Conservation (phyloP, 441 rosid genomes). For the Aquilaria agallochum region DNA sequence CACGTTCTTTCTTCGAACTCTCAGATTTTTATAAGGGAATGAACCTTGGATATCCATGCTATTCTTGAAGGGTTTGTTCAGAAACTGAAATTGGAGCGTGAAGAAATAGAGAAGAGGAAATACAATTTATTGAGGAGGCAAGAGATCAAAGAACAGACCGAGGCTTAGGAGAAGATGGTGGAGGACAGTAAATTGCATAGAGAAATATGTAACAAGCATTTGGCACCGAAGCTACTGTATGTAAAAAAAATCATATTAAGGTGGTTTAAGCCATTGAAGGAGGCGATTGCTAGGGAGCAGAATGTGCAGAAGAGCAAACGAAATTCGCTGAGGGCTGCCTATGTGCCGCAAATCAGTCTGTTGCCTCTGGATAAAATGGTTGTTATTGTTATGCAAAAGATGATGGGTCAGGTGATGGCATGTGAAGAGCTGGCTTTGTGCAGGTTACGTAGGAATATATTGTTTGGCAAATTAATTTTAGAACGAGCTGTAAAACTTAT, state of each 20-base stretch:
- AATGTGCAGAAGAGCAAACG: constrained; percentile 49
- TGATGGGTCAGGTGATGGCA: constrained; percentile 76
- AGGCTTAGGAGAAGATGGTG: constrained; percentile 84
- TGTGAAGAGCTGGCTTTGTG: constrained; percentile 62
- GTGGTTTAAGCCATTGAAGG: constrained; percentile 85
- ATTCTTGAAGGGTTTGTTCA: constrained; percentile 52
- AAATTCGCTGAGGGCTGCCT: constrained; percentile 70
- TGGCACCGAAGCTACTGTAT: constrained; percentile 81
- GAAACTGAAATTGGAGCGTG: constrained; percentile 41
- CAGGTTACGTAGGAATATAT: constrained; percentile 58
- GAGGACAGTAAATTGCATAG: constrained; percentile 62
- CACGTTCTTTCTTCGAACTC: constrained; percentile 25
- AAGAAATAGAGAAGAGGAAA: constrained; percentile 55
- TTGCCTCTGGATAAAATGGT: constrained; percentile 92
- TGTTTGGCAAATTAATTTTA: too few species aligned
- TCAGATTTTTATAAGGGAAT: constrained; percentile 46
- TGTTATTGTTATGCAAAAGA: constrained; percentile 86
- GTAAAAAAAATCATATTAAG: constrained; percentile 79
- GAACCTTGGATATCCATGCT: constrained; percentile 82
- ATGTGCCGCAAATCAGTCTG: constrained; percentile 72
- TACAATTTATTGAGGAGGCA: constrained; percentile 66
- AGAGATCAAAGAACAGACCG: constrained; percentile 82
- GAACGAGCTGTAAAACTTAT: too few species aligned
- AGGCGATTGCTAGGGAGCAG: constrained; percentile 76
- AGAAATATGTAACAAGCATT: constrained; percentile 69